These are phyloP conservation scores for Microstegium vimineum DNA, from an alignment of 176 grass and related monocot genomes.

Conservation along the genomic window DNA sequence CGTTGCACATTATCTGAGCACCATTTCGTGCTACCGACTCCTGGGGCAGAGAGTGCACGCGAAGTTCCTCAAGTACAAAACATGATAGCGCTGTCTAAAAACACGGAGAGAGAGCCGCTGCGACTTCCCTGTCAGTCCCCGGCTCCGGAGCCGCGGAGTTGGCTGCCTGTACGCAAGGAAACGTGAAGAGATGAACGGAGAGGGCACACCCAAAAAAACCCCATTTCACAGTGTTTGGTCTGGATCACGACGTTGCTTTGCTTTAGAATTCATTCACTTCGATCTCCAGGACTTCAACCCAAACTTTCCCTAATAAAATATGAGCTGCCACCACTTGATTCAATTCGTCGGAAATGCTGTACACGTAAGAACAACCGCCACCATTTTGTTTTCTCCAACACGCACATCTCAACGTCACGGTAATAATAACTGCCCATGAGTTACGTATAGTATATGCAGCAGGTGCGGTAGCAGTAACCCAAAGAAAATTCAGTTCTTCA, in stretches of 20 bases:
- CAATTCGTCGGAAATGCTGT: neutral
- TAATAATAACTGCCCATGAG: neutral
- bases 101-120: too few relatives aligned
- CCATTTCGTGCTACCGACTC: too few relatives aligned
- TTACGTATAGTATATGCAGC: neutral
- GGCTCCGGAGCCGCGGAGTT: too few relatives aligned
- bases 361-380: neutral
- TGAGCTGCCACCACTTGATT: neutral
- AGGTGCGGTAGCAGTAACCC: neutral
- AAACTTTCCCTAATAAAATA: neutral
- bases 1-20: too few relatives aligned
- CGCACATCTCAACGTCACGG: neutral
- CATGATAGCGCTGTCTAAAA: too few relatives aligned
- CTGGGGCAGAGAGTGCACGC: too few relatives aligned
- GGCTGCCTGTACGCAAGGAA: neutral
- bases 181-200: neutral
- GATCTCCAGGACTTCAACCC: neutral
- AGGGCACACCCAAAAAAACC: neutral
- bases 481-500: neutral
- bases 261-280: neutral
- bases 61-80: too few relatives aligned
- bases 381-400: too few relatives aligned
- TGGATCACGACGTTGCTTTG: neutral
- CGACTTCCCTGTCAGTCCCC: too few relatives aligned
- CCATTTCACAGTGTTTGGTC: neutral